Base-by-base conservation (phyloP, 78 protist genomes). In the Salpingoeca rosetta region DNA sequence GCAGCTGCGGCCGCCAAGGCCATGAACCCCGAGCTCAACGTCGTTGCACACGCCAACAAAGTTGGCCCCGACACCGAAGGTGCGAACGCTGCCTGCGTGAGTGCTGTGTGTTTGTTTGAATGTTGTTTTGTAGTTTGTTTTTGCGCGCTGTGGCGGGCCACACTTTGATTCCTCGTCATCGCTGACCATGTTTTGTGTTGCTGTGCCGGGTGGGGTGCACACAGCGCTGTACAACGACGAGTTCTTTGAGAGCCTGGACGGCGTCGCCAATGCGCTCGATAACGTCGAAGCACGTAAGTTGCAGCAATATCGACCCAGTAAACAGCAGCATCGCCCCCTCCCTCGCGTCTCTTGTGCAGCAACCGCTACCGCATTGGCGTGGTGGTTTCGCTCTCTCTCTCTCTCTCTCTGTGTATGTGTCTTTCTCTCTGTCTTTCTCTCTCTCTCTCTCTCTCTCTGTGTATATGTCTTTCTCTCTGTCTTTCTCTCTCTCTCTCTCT, bases 201-300 rank as follows among this genome's bases (percentile, higher is more conserved):
- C 22, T 11, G 22, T 56, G 22, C 72, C n/a, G n/a, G n/a, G n/a
- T n/a, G n/a, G n/a, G n/a, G n/a, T n/a, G n/a, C n/a, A n/a, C 44
- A 85, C 83, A 45, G 90, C 74, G 38, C 35, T 92, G 38, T 98
- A 89, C 93, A 84, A 84, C 76, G 98, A 97, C 73, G 90, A 45
- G 11, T 98, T 98, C 83, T 97, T 91, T 91, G 76, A 45, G 36
- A 0, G 43, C 37, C 93, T 97, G 57, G 92, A 90, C 90, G 89
- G 86, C 44, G 96, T 96, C 44, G 74, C 89, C 85, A 97, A 95
- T 76, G 99, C 99, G 22, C 93, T 97, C 39, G 99, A 97, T 90
- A 97, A 97, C 86, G 88, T 97, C 31, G 90, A 91, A 1, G 98
- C 99, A 1, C 93, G 99, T 11, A 2, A 27, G n/a, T n/a, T n/a